Percentiles rank a stretch among this genome's conserved stretches.
These are phyloP conservation scores for Populus ilicifolia DNA, from an alignment of 345 rosid genomes.

Conservation along the genomic window DNA sequence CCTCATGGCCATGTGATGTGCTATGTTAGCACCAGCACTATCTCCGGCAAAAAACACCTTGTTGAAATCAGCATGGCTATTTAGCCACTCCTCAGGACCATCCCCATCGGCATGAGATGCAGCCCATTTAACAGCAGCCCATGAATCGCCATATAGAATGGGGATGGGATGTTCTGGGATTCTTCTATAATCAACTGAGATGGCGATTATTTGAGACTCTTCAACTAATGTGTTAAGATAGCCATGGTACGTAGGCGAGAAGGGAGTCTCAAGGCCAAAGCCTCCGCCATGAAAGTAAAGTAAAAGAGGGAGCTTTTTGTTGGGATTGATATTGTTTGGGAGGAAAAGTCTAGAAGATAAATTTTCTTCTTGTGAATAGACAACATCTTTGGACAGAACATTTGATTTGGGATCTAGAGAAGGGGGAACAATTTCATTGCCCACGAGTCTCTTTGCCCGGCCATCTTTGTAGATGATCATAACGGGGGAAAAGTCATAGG, in stretches of 20 bases:
- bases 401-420: conserved; percentile 37
- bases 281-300: conserved; percentile 17
- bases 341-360: conserved; percentile 18
- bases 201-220: conserved; percentile 1
- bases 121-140: conserved; percentile 18
- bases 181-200: conserved; percentile 17
- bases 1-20: background rate
- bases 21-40: conserved; percentile 8
- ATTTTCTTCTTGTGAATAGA: conserved; percentile 3
- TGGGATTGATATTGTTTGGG: conserved; percentile 11
- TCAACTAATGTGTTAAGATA: conserved; percentile 3
- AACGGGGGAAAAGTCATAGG: no score
- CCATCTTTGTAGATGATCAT: no score
- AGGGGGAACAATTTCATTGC: conserved; percentile 28
- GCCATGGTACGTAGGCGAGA: conserved; percentile 4
- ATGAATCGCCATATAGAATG: conserved; percentile 12
- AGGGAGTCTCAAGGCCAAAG: conserved; percentile 10
- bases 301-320: conserved; percentile 43
- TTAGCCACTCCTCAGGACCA: conserved; percentile 14
- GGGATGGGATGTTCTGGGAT: conserved; percentile 21
- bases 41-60: conserved; percentile 4
- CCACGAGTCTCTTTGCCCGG: background rate
- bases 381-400: conserved; percentile 41
- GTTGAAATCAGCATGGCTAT: conserved; percentile 2
- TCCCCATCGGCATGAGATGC: conserved; percentile 4